Evolutionary conservation across 106 monocot genomes (phyloP), one percentile per base, ranked within the genome.

Genomic region (Acanthochlamys bracteata): DNA sequence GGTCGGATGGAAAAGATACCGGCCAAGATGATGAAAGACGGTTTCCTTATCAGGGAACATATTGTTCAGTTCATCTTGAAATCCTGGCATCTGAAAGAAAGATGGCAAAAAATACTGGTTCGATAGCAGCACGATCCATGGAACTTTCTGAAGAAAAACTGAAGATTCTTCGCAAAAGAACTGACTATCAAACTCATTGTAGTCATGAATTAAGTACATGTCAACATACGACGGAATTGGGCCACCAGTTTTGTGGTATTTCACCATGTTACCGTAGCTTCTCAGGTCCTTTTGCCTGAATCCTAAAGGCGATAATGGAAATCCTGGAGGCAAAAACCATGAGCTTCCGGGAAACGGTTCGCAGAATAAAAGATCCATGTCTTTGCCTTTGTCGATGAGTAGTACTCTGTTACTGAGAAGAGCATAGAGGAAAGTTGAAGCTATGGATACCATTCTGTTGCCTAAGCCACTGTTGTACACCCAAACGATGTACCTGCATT

Each of bases 121-220:
- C 1, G 95, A 87, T 55, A 75, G 75, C 47, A 89, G 17, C 47
- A 95, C 24, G 77, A 90, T 55, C 94, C 82, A 95, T 0, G 83
- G 84, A 53, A 95, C 58, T 57, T 71, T 75, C 52, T 71, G 42
- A 23, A 90, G 79, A 22, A 73, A 24, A n/a, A 11, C 27, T 95
- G 94, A 4, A 84, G 81, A n/a, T 33, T 82, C 77, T 47, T 84
- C 82, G 24, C 90, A 86, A 73, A 86, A 95, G 70, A 95, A 95
- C 27, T 69, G 75, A 42, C 73, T 77, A 46, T 90, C 95, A 11
- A 65, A 42, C 4, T 63, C 64, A n/a, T 57, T 60, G 41, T 78
- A 68, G 24, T 73, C 78, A 64, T 72, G 72, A 16, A 49, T 20
- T 53, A 78, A 47, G 64, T 78, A 62, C 21, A 78, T 26, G 53